Evolutionary conservation across 345 rosid genomes (phyloP).

Genomic region (Eucalyptus cladocalyx): DNA sequence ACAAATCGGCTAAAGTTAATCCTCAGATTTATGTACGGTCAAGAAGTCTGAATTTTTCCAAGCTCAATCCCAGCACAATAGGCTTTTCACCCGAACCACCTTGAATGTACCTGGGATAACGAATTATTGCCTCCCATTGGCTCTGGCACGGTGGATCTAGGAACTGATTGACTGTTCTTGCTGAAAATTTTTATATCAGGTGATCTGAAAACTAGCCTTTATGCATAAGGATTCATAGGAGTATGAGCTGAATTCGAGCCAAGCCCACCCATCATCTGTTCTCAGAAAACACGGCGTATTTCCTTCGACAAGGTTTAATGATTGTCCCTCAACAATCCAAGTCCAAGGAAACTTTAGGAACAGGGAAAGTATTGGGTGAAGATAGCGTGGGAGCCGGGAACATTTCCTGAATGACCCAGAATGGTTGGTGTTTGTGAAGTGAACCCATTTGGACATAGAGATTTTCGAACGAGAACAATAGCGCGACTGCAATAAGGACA

Average conservation of each 20-base stretch:
- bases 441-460: neutral
- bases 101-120: neutral
- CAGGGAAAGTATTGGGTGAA: neutral
- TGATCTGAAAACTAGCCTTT: neutral
- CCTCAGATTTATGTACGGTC: neutral
- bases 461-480: neutral
- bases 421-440: neutral
- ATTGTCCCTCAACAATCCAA: neutral
- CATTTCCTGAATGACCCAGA: neutral
- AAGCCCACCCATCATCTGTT: neutral
- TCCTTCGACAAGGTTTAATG: neutral
- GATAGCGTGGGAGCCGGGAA: neutral
- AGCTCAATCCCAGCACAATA: neutral
- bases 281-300: neutral
- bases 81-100: neutral
- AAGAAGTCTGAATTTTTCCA: neutral
- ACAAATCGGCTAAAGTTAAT: neutral
- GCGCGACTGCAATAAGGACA: neutral
- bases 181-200: neutral
- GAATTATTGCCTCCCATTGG: neutral
- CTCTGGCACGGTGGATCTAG: neutral
- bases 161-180: neutral
- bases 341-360: neutral
- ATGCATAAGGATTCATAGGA: neutral
- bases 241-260: neutral